Base-by-base conservation (phyloP, 345 rosid species). In the Orychophragmus violaceus region DNA sequence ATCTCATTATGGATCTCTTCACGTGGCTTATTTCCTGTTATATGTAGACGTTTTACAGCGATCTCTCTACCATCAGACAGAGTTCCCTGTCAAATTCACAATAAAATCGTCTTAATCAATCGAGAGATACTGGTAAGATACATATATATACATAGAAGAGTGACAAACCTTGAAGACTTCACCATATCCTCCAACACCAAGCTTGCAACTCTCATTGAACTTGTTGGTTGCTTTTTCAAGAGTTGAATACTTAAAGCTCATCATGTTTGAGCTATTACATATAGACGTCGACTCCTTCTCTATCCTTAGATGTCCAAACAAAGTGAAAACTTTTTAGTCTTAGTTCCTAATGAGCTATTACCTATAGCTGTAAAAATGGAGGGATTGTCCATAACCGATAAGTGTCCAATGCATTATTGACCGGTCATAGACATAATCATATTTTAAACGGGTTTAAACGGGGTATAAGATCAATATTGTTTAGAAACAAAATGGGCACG, bases 41-140 rank as follows among this genome's bases (percentile, higher is more conserved):
- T 51, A 35, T 57, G 78, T 11, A 84, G 51, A n/a, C 86, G 84
- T 48, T 87, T 87, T 33, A 87, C 62, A 27, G 90, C 88, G 2
- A 84, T 82, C 75, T 84, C 93, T 80, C 93, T 80, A 17, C 90
- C 85, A 32, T 87, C 93, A 39, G 72, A 79, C 21, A 87, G 77
- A 23, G 82, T 83, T 39, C 93, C 93, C 88, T 82, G 29, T 60
- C 41, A 25, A 2, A 24, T 13, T 24, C 3, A 72, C 45, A 32
- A 25, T 4, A 16, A 36, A 16, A 6, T 10, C 10, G 8, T 9
- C 18, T 18, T 6, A 33, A 10, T 27, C 13, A 54, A 19, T 6
- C 17, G 0, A 52, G 21, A 52, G 22, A 59, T 27, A 32, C 3
- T 36, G 6, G 45, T 32, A 44, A 36, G 29, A 48, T 55, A 55